Evolutionary conservation across 2,329 filamentous ascomycete species (phyloP).

Genomic region (Teratosphaeria viscida): DNA sequence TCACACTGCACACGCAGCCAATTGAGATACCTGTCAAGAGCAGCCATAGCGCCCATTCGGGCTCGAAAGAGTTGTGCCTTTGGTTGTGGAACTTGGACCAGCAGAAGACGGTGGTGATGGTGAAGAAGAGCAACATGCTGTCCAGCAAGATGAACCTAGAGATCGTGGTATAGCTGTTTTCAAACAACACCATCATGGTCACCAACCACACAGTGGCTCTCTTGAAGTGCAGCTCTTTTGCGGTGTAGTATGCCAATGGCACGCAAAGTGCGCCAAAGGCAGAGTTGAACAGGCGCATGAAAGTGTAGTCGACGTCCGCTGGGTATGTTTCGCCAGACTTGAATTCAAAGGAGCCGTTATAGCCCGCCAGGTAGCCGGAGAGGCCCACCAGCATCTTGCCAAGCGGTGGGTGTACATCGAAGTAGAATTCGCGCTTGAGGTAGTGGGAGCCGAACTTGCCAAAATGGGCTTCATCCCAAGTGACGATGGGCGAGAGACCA

Average conservation of each 20-base stretch:
- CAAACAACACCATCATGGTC: slow-evolving; percentile 92
- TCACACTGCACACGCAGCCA: slow-evolving; percentile 96
- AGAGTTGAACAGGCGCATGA: slow-evolving; percentile 97
- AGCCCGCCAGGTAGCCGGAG: slow-evolving; percentile 90
- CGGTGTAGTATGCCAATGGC: slow-evolving; percentile 90
- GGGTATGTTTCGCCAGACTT: slow-evolving; percentile 97
- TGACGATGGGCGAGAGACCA: slow-evolving; percentile 59
- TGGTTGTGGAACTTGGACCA: slow-evolving; percentile 94
- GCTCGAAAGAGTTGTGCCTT: slow-evolving; percentile 73
- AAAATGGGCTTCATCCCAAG: slow-evolving; percentile 72
- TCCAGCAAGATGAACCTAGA: slow-evolving; percentile 96
- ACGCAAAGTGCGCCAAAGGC: slow-evolving; percentile 88
- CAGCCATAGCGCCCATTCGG: slow-evolving; percentile 91
- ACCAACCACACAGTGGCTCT: slow-evolving; percentile 88
- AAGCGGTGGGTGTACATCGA: slow-evolving; percentile 89
- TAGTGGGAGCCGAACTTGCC: slow-evolving; percentile 99
- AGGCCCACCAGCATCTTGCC: slow-evolving; percentile 98
- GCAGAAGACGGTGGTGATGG: slow-evolving; percentile 93
- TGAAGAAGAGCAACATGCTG: slow-evolving; percentile 97
- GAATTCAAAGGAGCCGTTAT: slow-evolving; percentile 99
- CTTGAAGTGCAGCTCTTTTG: slow-evolving; percentile 77
- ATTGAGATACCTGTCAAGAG: slow-evolving; percentile 90
- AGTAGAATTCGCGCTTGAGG: slow-evolving; percentile 98
- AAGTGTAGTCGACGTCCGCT: slow-evolving; percentile 87
- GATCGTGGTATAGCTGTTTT: slow-evolving; percentile 99